A percentile compares a stretch with the other conserved stretches of the same genome.
Evolutionary conservation across 2,329 filamentous ascomycete species (phyloP).

Genomic region (Diplodia sapinea): DNA sequence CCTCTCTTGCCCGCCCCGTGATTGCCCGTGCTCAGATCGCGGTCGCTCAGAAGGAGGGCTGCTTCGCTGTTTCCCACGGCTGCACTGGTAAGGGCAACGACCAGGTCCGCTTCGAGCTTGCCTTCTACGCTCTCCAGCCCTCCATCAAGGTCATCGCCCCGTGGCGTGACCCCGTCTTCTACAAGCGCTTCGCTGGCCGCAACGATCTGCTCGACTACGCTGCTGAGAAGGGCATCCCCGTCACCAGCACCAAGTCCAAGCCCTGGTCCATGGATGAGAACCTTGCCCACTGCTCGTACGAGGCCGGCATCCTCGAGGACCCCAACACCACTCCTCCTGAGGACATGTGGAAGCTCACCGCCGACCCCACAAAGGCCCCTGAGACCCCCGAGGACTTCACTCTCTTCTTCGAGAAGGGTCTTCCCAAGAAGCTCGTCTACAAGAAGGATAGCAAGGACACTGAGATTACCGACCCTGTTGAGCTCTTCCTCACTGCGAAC

Average conservation of each 20-base stretch:
- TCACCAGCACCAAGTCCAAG: constrained; percentile 74
- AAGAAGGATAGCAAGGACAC: constrained; percentile 59
- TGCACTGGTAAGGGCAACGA: constrained; percentile 62
- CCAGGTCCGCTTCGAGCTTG: constrained; percentile 70
- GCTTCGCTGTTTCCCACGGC: constrained; percentile 57
- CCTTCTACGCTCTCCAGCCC: constrained; percentile 67
- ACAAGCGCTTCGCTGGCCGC: constrained; percentile 72
- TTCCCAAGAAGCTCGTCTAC: constrained; percentile 71
- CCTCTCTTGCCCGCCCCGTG: constrained; percentile 70
- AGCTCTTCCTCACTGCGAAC: constrained; percentile 75
- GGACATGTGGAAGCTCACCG: constrained; percentile 81
- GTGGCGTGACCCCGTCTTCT: constrained; percentile 74
- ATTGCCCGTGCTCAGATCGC: constrained; percentile 71
- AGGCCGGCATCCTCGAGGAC: constrained; percentile 76
- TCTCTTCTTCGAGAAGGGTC: constrained; percentile 73
- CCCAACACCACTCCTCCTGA: constrained; percentile 68
- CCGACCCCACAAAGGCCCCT: constrained; percentile 72
- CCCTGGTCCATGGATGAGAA: constrained; percentile 74
- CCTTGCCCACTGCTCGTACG: constrained; percentile 78
- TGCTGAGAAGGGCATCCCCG: constrained; percentile 68
- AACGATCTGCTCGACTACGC: constrained; percentile 77
- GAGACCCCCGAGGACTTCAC: constrained; percentile 74
- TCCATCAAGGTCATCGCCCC: constrained; percentile 75
- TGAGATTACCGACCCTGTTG: constrained; percentile 70
- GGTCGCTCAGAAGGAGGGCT: constrained; percentile 68